These are phyloP conservation scores for Auriscalpium orientale DNA, from an alignment of 768 basidiomycete genomes.

Conservation along the genomic window DNA sequence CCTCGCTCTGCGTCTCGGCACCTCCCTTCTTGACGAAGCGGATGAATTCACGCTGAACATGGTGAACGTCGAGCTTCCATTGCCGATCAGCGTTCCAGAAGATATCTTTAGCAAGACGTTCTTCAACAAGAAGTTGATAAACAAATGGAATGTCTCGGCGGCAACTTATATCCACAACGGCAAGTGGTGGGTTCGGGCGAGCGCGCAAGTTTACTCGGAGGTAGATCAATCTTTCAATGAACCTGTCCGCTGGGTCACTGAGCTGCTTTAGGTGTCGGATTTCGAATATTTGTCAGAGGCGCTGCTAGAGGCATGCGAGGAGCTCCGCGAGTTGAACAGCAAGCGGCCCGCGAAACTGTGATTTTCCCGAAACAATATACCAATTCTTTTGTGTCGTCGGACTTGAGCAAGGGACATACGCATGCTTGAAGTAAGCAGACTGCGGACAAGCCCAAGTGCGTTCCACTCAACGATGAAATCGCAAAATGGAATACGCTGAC, in stretches of 20 bases:
- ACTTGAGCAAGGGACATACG: too few relatives aligned
- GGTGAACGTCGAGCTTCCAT: constrained; percentile 47
- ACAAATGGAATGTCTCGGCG: constrained; percentile 24
- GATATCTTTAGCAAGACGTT: constrained; percentile 9
- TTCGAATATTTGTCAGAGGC: constrained; percentile 21
- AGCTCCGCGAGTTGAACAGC: constrained; percentile 1
- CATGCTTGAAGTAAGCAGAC: too few relatives aligned
- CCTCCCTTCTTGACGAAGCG: constrained; percentile 48
- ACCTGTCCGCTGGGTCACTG: not conserved
- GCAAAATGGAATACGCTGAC: too few relatives aligned
- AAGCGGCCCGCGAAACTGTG: too few relatives aligned
- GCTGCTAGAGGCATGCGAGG: constrained; percentile 16
- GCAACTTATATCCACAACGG: constrained; percentile 23
- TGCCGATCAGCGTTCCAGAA: constrained; percentile 19
- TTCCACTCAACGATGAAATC: too few relatives aligned
- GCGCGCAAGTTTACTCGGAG: constrained; percentile 31
- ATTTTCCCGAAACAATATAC: too few relatives aligned
- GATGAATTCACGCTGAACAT: constrained; percentile 60
- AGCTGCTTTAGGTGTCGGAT: constrained; percentile 17
- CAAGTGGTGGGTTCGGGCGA: constrained; percentile 28
- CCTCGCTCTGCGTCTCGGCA: constrained; percentile 55
- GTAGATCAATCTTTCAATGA: constrained; percentile 13
- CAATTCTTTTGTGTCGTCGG: too few relatives aligned
- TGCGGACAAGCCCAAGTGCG: too few relatives aligned
- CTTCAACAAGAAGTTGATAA: constrained; percentile 20